Base-by-base conservation (phyloP, 495 filamentous ascomycete species). In the Clohesyomyces aquaticus region DNA sequence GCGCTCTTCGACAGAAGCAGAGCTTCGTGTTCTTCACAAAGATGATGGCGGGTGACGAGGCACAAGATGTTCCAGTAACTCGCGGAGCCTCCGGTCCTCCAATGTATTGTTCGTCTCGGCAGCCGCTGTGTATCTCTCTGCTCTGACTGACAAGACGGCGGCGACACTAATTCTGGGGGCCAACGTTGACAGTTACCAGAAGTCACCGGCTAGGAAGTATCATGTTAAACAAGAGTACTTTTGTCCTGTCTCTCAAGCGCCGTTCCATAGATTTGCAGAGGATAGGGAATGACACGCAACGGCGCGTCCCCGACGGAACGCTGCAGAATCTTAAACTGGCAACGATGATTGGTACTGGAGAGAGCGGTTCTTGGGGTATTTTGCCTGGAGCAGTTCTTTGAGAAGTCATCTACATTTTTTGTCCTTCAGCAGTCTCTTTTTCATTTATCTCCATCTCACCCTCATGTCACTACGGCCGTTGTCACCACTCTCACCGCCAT, bases 111-210 rank as follows among this genome's bases (percentile, higher is more conserved):
- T 22, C 9, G 4, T 18, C 32, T 38, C 32, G 14, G 32, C 18
- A 38, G 27, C 51, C 51, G 28, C 26, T 19, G 49, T 52, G 22
- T 52, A 12, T 16, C 38, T 12, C 21, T 46, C 38, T 57, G 9
- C 38, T 28, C 52, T 57, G 54, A 57, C 54, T 26, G 38, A 22
- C 29, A 47, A 57, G 54, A 47, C 41, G 42, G 38, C 41, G 42
- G 38, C 18, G 19, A 57, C 38, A 29, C 16, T 19, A 41, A 19
- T 42, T 14, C 29, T 55, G 19, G 28, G 18, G 27, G 52, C 6
- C 1, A n/a, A 35, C 18, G 54, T 28, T 47, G 3, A 19, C 32
- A 14, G 32, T 38, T 14, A 6, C n/a, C n/a, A n/a, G n/a, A n/a
- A n/a, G 32, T 38, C 32, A 38, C 6, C 6, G 32, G 14, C 32